phyloP scores from a whole-genome alignment of 2,329 filamentous ascomycete species.

The Lachnellula arida region DNA sequence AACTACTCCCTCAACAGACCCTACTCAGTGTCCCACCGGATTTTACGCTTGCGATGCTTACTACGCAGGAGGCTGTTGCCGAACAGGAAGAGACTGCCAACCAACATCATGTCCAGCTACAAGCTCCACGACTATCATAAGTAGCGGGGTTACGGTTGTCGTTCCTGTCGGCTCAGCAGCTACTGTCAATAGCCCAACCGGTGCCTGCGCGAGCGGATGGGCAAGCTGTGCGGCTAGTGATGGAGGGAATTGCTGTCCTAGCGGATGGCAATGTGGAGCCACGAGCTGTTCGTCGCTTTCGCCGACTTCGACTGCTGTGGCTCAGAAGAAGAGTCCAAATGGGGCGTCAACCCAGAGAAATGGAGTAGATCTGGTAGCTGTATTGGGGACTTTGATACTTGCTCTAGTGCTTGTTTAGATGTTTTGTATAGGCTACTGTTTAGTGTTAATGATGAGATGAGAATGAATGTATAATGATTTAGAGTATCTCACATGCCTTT shows the following conservation, averaged over 20 bases:
- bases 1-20: constrained; percentile 26
- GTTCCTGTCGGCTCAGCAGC: constrained; percentile 50
- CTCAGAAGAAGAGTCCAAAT: constrained; percentile 24
- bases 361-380: neutral
- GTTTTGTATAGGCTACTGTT: neutral
- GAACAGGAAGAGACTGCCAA: constrained; percentile 78
- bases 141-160: constrained; percentile 65
- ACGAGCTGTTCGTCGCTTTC: constrained; percentile 62
- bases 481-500: neutral
- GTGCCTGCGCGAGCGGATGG: constrained; percentile 74
- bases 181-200: constrained; percentile 35
- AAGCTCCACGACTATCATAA: constrained; percentile 59
- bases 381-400: neutral
- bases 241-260: constrained; percentile 79
- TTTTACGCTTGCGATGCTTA: constrained; percentile 88
- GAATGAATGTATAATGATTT: neutral
- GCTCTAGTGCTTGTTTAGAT: constrained; percentile 6
- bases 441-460: neutral
- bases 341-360: neutral
- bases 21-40: constrained; percentile 69
- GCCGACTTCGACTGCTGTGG: constrained; percentile 45
- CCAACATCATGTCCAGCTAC: constrained; percentile 70
- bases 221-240: constrained; percentile 61
- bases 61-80: constrained; percentile 80
- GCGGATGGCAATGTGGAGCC: constrained; percentile 67